phyloP scores from a whole-genome alignment of 2,329 filamentous ascomycete species.

The Cordyceps farinosa region DNA sequence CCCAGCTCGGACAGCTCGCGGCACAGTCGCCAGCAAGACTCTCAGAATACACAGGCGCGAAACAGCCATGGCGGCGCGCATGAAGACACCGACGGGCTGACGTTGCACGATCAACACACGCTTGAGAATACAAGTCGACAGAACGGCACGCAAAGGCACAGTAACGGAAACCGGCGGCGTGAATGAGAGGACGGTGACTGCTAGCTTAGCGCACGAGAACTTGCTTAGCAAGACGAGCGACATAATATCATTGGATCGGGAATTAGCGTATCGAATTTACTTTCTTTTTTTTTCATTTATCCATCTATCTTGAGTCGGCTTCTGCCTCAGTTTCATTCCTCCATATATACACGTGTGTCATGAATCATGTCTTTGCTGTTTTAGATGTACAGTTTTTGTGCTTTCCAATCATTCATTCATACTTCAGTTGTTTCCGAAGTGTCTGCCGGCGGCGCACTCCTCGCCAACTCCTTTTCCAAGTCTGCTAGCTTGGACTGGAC shows the following conservation, averaged over 20 bases:
- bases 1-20: conserved; percentile 14
- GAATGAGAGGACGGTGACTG: not conserved
- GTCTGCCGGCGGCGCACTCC: not conserved
- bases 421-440: not conserved
- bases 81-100: not conserved
- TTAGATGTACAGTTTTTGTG: not conserved
- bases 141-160: not conserved
- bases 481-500: conserved; percentile 22
- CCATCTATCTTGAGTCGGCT: not conserved
- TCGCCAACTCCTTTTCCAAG: conserved; percentile 24
- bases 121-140: not conserved
- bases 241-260: conserved; percentile 7
- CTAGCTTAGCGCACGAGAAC: not conserved
- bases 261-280: conserved; percentile 13
- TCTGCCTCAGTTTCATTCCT: not conserved
- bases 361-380: not conserved
- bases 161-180: not conserved
- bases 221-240: not conserved
- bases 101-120: not conserved
- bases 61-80: not conserved
- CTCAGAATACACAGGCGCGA: not conserved
- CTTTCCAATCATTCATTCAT: not conserved
- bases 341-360: not conserved
- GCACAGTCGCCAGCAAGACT: not conserved
- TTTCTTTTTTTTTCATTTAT: not conserved